A percentile compares a stretch with the other conserved stretches of the same genome.
These are phyloP conservation scores for Wickerhamomyces mucosus DNA, from an alignment of 805 yeast species.

Conservation along the genomic window DNA sequence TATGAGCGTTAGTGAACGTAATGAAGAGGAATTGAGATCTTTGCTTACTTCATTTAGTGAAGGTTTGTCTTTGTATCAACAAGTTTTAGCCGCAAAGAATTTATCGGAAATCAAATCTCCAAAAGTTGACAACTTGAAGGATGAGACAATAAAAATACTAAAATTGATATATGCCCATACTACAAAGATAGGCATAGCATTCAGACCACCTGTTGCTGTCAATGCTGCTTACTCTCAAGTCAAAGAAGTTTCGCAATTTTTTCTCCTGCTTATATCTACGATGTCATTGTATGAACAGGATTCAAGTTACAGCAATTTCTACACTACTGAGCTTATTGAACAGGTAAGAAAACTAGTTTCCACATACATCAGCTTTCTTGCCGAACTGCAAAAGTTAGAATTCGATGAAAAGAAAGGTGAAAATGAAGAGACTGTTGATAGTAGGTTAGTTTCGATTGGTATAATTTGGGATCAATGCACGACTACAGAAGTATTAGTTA, in stretches of 20 bases:
- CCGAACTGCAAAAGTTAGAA: constrained; percentile 16
- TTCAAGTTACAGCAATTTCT: constrained; percentile 23
- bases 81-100: no score
- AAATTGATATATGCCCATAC: constrained; percentile 62
- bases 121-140: constrained; percentile 33
- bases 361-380: constrained; percentile 12
- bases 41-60: neutral
- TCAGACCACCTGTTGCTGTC: constrained; percentile 45
- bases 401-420: constrained; percentile 16
- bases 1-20: no score
- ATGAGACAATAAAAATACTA: constrained; percentile 50
- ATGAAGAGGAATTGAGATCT: neutral
- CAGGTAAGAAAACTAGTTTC: constrained; percentile 10
- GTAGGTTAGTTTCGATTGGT: constrained; percentile 51
- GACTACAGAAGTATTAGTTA: constrained; percentile 28
- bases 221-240: constrained; percentile 42
- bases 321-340: constrained; percentile 18
- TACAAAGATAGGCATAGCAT: constrained; percentile 67
- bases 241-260: constrained; percentile 33
- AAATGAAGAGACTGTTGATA: constrained; percentile 21
- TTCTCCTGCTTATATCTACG: constrained; percentile 37
- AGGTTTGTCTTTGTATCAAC: no score
- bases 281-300: constrained; percentile 29
- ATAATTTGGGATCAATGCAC: constrained; percentile 67
- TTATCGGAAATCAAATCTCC: no score